Evolutionary conservation across 768 basidiomycete species (phyloP), one percentile per base, ranked within the genome.

Genomic region (Calocybe gangraenosa): DNA sequence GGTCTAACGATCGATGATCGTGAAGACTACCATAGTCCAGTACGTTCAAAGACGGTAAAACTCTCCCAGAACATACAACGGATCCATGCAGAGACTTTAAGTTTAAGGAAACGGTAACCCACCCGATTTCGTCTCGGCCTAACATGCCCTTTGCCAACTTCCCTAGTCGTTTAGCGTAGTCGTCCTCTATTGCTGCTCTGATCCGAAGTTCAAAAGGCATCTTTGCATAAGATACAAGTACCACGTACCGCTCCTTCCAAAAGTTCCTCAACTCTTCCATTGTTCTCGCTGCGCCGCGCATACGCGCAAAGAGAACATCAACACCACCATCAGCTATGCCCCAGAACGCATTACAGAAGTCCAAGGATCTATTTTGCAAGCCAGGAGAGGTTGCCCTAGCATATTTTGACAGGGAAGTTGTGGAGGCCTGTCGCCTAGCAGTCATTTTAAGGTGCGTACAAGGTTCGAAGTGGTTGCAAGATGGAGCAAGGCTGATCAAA

Each of bases 291-390:
- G 87, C 89, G 15, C 90, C 91, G 7, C 92, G 76, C 82, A 95
- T 87, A 49, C 92, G 78, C 23, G 92, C 85, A 61, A 91, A 87
- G 23, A 97, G 72, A 36, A 94, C 91, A 57, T 95, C 91, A 50
- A 90, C 92, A 13, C 93, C 93, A 31, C 76, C 85, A 70, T 96
- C 92, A 21, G 74, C 79, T 15, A 75, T 55, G 9, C 92, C 92
- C 96, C 96, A 98, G 69, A 98, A 98, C 2, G 92, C 81, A 66
- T 98, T 99, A 65, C 94, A 98, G 67, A 93, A 97, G 67, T 96
- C 92, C 57, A 82, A 65, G 8, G 81, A 80, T 46, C 78, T 74
- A 53, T 68, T 68, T 47, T 66, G 66, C 9, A 62, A 47, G 28
- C 54, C 63, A 17, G 81, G 76, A 33, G 84, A 81, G 30, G 68